A percentile compares a stretch with the other conserved stretches of the same genome.
Conservation (phyloP, 805 yeast genomes). For the Candida piceae region DNA sequence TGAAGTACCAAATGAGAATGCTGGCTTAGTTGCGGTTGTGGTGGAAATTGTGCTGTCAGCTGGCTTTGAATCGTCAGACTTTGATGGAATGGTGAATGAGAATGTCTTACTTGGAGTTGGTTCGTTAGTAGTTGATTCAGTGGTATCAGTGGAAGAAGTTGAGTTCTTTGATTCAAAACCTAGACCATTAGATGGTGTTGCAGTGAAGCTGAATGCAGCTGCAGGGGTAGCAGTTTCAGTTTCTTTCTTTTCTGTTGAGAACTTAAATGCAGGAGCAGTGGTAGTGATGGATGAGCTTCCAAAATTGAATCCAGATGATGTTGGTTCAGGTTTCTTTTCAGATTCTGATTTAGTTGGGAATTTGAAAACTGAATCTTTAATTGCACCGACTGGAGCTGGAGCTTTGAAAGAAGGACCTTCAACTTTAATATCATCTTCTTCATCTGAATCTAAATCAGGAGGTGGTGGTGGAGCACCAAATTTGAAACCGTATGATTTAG, state of each 20-base stretch:
- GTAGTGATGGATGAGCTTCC: background rate
- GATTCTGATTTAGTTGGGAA: conserved; percentile 13
- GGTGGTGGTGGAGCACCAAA: conserved; percentile 34
- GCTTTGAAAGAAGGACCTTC: conserved; percentile 66
- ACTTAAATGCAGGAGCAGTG: conserved; percentile 4
- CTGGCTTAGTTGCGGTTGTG: conserved; percentile 16
- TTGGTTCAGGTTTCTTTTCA: too few species aligned
- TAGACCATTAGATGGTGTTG: background rate
- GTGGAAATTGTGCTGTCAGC: conserved; percentile 1
- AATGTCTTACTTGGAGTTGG: too few species aligned
- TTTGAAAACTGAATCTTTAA: conserved; percentile 27
- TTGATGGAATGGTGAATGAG: too few species aligned
- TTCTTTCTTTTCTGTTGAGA: conserved; percentile 1
- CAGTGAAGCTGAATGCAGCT: background rate
- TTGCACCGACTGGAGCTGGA: conserved; percentile 34
- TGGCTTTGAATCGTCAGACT: too few species aligned
- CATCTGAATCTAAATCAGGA: conserved; percentile 34
- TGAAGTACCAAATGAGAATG: conserved; percentile 5
- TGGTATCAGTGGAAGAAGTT: too few species aligned
- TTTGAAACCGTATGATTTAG: conserved; percentile 46
- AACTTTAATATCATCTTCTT: conserved; percentile 59
- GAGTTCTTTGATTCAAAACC: background rate
- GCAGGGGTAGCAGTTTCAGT: too few species aligned
- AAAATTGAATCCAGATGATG: background rate
- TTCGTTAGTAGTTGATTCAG: too few species aligned